Conservation (phyloP, 1,284 basidiomycete genomes). For the Ganoderma lingzhi region DNA sequence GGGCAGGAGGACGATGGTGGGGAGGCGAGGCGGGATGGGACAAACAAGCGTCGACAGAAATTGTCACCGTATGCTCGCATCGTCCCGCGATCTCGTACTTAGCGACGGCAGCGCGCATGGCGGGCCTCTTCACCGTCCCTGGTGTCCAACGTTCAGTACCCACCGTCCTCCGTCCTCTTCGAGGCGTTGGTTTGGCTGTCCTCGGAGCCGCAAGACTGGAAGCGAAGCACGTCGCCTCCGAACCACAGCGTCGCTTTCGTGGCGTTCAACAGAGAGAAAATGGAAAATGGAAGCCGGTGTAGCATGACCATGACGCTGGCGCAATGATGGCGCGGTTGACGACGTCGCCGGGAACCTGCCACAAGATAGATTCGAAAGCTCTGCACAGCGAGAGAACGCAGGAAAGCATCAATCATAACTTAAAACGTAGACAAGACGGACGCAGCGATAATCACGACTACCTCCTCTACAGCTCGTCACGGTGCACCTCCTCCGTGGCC, state of each 20-base stretch:
- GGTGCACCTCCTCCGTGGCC: constrained; percentile 30
- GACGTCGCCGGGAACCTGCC: neutral
- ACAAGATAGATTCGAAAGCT: neutral
- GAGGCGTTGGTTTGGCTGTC: too few relatives aligned
- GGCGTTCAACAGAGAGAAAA: neutral
- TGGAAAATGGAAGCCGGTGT: neutral
- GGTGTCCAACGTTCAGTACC: too few relatives aligned
- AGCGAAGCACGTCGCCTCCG: neutral
- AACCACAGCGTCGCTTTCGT: neutral
- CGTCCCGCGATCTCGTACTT: too few relatives aligned
- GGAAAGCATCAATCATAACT: constrained; percentile 10
- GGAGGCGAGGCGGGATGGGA: neutral
- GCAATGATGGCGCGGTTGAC: neutral
- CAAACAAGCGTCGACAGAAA: neutral
- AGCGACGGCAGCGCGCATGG: too few relatives aligned
- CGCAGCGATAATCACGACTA: constrained; percentile 8
- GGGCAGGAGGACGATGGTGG: neutral
- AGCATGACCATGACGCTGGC: neutral
- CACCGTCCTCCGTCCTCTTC: too few relatives aligned
- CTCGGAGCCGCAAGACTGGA: too few relatives aligned
- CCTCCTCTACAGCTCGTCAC: constrained; percentile 34
- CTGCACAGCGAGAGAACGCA: neutral
- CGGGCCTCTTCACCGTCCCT: too few relatives aligned
- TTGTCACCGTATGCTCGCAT: too few relatives aligned
- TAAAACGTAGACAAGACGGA: constrained; percentile 11